Evolutionary conservation across 2,329 filamentous ascomycete species (phyloP), one percentile per base, ranked within the genome.

Genomic region (Colletotrichum sp.): DNA sequence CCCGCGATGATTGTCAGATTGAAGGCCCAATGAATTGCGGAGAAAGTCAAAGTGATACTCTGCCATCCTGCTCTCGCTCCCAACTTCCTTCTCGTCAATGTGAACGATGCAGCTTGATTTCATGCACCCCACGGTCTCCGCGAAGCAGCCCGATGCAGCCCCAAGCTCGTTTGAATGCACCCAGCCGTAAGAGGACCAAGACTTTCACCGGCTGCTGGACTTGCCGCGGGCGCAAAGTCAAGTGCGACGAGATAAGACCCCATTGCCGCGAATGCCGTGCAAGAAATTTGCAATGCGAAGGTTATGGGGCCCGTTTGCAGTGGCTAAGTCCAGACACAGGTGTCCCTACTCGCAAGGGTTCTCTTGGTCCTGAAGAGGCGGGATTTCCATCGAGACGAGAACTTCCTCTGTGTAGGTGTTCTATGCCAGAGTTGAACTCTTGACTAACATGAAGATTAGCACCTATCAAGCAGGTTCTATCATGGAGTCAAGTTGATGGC

Each of bases 201-300:
- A 81, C 79, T 5, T 82, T 82, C 71, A 80, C 79, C 4, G 84
- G 84, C 13, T 85, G 84, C 72, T 85, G 83, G 83, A 84, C 83
- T 8, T 85, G 84, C 75, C 84, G 84, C 16, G 73, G 80, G 30
- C 80, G 84, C n/a, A 83, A 83, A 72, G 81, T 85, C 77, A 85
- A 85, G 78, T 71, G 69, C 21, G 84, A 85, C 66, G 84, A 85
- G 78, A 77, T 70, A 39, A 79, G 77, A 24, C 84, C 84, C 3
- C 72, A 68, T 13, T 85, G 84, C 64, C 66, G 73, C 59, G 81
- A 84, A 70, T 85, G 84, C 76, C 71, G 28, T 71, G 75, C 13
- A 80, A 81, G 26, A 34, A 72, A 73, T 24, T 74, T 84, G 44
- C 63, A 69, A 26, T 85, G 84, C 21, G 79, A 82, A 67, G 84